These are phyloP conservation scores for Globisporangium rhizosaccharum DNA, from an alignment of 352 stramenopile genomes.

Conservation along the genomic window DNA sequence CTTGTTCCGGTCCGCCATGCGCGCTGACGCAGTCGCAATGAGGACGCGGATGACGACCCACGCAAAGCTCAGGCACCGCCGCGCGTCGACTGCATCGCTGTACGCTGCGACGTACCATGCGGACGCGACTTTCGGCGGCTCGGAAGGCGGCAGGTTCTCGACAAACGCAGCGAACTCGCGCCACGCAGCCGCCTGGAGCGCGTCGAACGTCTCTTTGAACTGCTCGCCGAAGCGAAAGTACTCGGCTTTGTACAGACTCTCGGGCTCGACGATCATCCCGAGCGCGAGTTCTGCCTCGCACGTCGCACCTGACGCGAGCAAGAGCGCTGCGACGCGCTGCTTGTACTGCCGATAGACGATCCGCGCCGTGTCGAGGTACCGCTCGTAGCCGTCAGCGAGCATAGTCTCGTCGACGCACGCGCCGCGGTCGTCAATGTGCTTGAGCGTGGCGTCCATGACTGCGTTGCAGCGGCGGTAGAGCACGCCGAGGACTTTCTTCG, in stretches of 20 bases:
- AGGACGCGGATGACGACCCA: conserved; percentile 67
- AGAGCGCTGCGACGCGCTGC: conserved; percentile 34
- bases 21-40: conserved; percentile 30
- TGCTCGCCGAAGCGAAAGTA: conserved; percentile 78
- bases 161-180: conserved; percentile 38
- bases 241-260: conserved; percentile 54
- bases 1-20: conserved; percentile 10
- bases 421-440: conserved; percentile 13
- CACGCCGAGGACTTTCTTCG: conserved; percentile 63
- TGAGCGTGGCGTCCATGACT: conserved; percentile 38
- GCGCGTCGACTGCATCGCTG: conserved; percentile 28
- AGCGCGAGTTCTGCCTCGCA: conserved; percentile 66
- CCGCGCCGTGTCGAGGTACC: conserved; percentile 29
- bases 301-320: conserved; percentile 57
- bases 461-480: conserved; percentile 67
- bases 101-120: conserved; percentile 72
- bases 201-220: conserved; percentile 61
- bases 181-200: conserved; percentile 37
- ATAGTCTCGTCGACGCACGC: conserved; percentile 45
- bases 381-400: conserved; percentile 42
- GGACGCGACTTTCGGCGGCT: conserved; percentile 39
- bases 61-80: conserved; percentile 52
- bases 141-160: conserved; percentile 8
- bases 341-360: conserved; percentile 71
- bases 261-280: conserved; percentile 62